Percentiles rank a stretch among this genome's conserved stretches.
Evolutionary conservation across 2,329 filamentous ascomycete species (phyloP).

Genomic region (Pseudogymnoascus sp.): DNA sequence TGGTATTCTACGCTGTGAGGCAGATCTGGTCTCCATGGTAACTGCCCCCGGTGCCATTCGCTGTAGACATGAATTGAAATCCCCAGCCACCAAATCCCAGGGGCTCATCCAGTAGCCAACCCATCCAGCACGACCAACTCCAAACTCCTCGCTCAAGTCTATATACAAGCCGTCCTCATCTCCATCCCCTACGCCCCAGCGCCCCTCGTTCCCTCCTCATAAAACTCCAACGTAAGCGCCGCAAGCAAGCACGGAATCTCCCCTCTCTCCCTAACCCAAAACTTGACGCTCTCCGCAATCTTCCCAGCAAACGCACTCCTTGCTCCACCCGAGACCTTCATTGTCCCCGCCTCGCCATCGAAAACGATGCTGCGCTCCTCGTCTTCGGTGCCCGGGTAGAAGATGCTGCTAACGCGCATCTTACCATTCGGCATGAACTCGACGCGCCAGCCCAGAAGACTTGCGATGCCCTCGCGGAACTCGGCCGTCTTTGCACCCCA

Average conservation of each 20-base stretch:
- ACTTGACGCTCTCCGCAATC: conserved; percentile 80
- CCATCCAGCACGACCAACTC: not conserved
- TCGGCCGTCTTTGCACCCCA: conserved; percentile 87
- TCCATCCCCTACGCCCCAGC: conserved; percentile 22
- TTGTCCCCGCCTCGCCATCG: conserved; percentile 87
- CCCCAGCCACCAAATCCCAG: not conserved
- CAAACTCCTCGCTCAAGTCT: conserved; percentile 5
- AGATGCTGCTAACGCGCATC: conserved; percentile 81
- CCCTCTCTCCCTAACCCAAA: conserved; percentile 91
- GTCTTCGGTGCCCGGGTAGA: conserved; percentile 58
- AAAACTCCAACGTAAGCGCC: conserved; percentile 87
- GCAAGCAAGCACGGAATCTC: conserved; percentile 91
- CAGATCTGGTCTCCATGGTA: not conserved
- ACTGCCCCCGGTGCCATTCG: not conserved
- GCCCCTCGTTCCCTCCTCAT: conserved; percentile 48
- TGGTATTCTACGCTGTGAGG: not conserved
- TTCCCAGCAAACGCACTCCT: conserved; percentile 77
- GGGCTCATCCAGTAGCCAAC: not conserved
- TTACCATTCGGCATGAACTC: conserved; percentile 97
- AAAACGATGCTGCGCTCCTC: conserved; percentile 69
- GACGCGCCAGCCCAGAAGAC: conserved; percentile 85
- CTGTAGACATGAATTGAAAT: not conserved
- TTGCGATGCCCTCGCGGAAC: conserved; percentile 91
- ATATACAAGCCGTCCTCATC: not conserved
- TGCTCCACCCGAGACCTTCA: conserved; percentile 93